Base-by-base conservation (phyloP, 2,329 filamentous ascomycete genomes). In the Mycosphaerella sp. region DNA sequence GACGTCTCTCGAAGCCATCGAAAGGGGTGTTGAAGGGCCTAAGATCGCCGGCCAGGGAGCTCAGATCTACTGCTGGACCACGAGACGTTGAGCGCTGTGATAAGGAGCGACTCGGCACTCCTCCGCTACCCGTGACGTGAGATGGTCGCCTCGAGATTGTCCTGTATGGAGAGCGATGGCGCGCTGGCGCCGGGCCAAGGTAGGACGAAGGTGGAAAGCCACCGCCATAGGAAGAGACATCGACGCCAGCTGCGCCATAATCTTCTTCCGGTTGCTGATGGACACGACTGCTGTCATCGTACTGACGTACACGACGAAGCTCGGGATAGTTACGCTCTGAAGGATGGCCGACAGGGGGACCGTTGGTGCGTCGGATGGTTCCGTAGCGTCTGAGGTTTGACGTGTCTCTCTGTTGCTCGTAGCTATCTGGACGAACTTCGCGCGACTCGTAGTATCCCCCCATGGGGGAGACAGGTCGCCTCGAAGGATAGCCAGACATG, bases 381-480 rank as follows among this genome's bases (percentile, higher is more conserved):
- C 44, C 44, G 44, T 46, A 46, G 10, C 44, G 44, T 14, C 27
- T 46, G 18, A 46, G 25, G 5, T 39, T 46, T n/a, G 18, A n/a
- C 16, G 10, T n/a, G 21, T 46, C 35, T 39, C 32, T 35, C 35
- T 39, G 18, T n/a, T 35, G 44, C 18, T 46, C 35, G 14, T 27
- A 40, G 30, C 17, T 25, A 10, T 25, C 35, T 25, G 44, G 44
- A 13, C 44, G 32, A 2, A 46, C 34, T 36, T 46, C 44, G 21
- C 44, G 44, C 1, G 17, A 9, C n/a, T 46, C 35, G 44, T 46
- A 46, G 44, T 46, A 46, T 12, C 44, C 44, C 32, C 44, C 44
- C 44, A 46, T 14, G 7, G 44, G 44, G 35, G 32, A 37, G 35
- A 39, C 34, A 16, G 44, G 44, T 10, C 44, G 44, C 36, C 44